Evolutionary conservation across 1,139 yeast species (phyloP), one percentile per base, ranked within the genome.

Genomic region (Diutina neorugosa): DNA sequence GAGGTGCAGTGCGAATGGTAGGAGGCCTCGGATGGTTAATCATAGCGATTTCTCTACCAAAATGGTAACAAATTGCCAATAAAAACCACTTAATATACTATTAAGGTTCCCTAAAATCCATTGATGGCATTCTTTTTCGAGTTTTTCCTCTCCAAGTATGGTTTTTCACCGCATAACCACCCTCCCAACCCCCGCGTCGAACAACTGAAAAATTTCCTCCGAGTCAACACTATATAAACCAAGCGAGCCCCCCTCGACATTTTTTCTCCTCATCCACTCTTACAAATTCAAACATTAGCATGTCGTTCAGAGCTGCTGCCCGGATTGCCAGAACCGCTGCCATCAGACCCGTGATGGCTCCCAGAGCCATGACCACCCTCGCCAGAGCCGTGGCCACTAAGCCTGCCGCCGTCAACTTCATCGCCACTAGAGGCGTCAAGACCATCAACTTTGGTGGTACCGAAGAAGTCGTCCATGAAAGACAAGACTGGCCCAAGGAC

Each of bases 401-500:
- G 61, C 63, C 73, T 44, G 31, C 48, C 19, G 57, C 63, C 56
- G 67, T 72, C 54, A 66, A 72, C 54, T 60, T 65, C 60, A 57
- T 57, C n/a, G 76, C 75, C 62, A 70, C 75, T 62, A 88, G 97
- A 77, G 98, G 98, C 76, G 71, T 91, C 67, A 89, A 93, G 82
- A 82, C 90, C 77, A 94, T 93, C 77, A 89, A 89, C 84, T 93
- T 93, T 68, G 97, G 90, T 72, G 98, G 97, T 74, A 82, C 84
- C 63, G 91, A 86, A 68, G 98, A 91, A 78, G 75, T 85, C 64
- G 98, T 93, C 63, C 93, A 93, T 80, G 98, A 93, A 81, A 89
- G 98, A 77, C 85, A 89, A 64, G 98, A 93, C 86, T 93, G 98
- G 98, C 98, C 98, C 76, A 82, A 86, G 71, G 98, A 93, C 78